A percentile compares a stretch with the other conserved stretches of the same genome.
Conservation (phyloP, 257 asterid genomes). For the Jacaranda mimosifolia region DNA sequence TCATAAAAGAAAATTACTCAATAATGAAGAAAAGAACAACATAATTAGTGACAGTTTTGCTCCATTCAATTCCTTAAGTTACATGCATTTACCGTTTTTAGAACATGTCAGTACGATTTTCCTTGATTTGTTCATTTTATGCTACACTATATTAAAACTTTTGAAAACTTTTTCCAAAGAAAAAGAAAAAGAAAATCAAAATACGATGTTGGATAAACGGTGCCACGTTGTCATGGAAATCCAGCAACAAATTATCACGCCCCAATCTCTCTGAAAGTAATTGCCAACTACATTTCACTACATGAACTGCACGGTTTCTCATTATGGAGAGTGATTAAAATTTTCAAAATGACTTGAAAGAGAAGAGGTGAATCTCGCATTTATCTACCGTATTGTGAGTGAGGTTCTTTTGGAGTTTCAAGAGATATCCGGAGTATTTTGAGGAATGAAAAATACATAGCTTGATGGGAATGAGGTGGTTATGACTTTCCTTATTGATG, state of each 20-base stretch:
- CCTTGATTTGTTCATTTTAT: background rate
- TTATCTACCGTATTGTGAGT: background rate
- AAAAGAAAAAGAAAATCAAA: background rate
- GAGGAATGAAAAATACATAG: background rate
- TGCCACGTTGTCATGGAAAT: background rate
- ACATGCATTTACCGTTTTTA: background rate
- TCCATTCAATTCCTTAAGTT: background rate
- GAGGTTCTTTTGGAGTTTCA: background rate
- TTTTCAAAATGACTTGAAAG: conserved; percentile 8
- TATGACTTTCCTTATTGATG: background rate
- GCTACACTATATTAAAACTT: background rate
- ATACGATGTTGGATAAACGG: conserved; percentile 28
- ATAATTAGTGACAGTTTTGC: background rate
- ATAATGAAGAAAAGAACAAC: background rate
- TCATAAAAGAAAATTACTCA: background rate
- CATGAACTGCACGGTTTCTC: conserved; percentile 27
- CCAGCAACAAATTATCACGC: background rate
- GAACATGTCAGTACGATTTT: background rate
- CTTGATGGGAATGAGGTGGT: conserved; percentile 9
- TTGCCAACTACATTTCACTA: background rate
- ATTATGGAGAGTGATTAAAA: conserved; percentile 22
- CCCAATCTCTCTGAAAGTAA: conserved; percentile 20
- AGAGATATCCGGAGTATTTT: background rate
- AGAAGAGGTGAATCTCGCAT: background rate
- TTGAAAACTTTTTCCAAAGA: background rate